phyloP scores from a whole-genome alignment of 371 early-diverging fungal genomes.

The Furculomyces boomerangus region DNA sequence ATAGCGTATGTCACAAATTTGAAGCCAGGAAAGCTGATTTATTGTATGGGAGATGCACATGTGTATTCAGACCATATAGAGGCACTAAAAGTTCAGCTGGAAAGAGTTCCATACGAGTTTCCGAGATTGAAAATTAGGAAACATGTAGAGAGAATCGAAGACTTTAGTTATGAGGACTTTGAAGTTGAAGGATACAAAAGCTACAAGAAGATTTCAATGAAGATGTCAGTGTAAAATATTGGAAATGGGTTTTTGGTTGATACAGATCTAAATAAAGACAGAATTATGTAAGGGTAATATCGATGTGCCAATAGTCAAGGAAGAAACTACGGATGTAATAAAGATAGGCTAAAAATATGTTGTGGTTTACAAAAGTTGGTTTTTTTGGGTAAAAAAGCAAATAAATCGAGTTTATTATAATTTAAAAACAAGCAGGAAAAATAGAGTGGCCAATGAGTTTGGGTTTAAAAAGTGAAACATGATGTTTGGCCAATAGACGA shows the following conservation, averaged over 20 bases:
- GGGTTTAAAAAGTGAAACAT: too few species aligned
- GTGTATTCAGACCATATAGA: constrained; percentile 91
- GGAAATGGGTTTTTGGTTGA: not conserved
- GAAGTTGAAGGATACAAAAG: constrained; percentile 76
- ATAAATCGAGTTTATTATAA: too few species aligned
- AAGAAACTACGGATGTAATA: too few species aligned
- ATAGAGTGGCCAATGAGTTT: too few species aligned
- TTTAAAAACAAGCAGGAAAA: too few species aligned
- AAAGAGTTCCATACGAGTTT: constrained; percentile 70
- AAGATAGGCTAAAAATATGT: too few species aligned
- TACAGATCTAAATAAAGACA: not conserved
- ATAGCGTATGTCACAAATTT: constrained; percentile 83
- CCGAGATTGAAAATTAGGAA: constrained; percentile 60
- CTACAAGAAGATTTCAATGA: constrained; percentile 84
- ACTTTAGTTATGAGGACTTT: constrained; percentile 73
- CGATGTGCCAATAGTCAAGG: too few species aligned
- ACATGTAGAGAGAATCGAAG: constrained; percentile 54
- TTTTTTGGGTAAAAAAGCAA: too few species aligned
- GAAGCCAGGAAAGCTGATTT: constrained; percentile 82
- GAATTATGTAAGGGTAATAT: too few species aligned
- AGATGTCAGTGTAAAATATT: constrained; percentile 72
- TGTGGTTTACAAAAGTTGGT: too few species aligned
- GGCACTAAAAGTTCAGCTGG: constrained; percentile 65
- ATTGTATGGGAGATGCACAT: constrained; percentile 96
- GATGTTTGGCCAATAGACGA: too few species aligned